Base-by-base conservation (phyloP, 192 early-diverging fungal species). In the Backusella circina region DNA sequence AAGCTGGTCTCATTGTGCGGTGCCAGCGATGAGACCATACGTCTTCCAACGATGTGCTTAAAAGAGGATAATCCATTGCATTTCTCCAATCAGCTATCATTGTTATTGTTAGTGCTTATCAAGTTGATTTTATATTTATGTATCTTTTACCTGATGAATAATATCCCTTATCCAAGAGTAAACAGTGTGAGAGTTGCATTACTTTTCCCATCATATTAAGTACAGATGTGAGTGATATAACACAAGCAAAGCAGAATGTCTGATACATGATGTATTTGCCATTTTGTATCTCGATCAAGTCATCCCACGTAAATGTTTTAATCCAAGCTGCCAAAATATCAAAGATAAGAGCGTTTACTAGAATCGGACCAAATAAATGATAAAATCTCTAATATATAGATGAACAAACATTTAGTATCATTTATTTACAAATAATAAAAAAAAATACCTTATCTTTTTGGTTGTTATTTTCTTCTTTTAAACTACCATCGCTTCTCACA, bases 111-210 rank as follows among this genome's bases (percentile, higher is more conserved):
- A 66, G n/a, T 31, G 32, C 2, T n/a, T 13, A 2, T 28, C 33
- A 35, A 15, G 32, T 66, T 15, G 3, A 68, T 13, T n/a, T n/a
- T n/a, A n/a, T n/a, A n/a, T n/a, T n/a, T n/a, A n/a, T n/a, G n/a
- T n/a, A n/a, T n/a, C n/a, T n/a, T n/a, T 41, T 76, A 76, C 75
- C 66, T 57, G 75, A 61, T 5, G 67, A 51, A 39, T 76, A 76
- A 9, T 37, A 51, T 33, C 75, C 75, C 2, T 47, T 21, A 31
- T 57, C 50, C 13, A 37, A 15, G 54, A 70, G 28, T 35, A 76
- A 1, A n/a, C 64, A 76, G 36, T 76, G 69, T 1, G 69, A 54
- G 5, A 76, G 38, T 7, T 76, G 75, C 21, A 76, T 31, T 3
- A 16, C 2, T 10, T 57, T 41, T 21, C 75, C 75, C 18, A 30